Conservation (phyloP, 805 yeast species). For the Tanozyma kutaoensis region DNA sequence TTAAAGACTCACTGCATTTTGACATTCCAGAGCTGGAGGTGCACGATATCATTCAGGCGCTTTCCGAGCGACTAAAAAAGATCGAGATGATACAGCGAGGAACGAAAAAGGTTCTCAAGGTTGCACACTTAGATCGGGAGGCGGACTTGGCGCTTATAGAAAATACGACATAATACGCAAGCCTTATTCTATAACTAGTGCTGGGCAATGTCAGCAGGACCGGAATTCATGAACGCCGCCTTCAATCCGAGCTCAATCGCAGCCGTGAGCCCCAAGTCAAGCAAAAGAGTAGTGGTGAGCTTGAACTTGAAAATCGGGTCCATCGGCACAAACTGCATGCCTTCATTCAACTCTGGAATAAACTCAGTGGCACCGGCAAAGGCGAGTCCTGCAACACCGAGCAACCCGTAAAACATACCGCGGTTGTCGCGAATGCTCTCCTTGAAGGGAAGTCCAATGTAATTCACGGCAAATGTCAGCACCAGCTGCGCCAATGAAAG, state of each 20-base stretch:
- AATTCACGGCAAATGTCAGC: slow-evolving; percentile 94
- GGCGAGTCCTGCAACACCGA: slow-evolving; percentile 85
- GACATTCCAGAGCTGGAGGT: slow-evolving; percentile 19
- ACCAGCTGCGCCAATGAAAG: slow-evolving; percentile 93
- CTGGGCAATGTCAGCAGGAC: slow-evolving; percentile 81
- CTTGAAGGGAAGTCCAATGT: slow-evolving; percentile 94
- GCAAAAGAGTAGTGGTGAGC: slow-evolving; percentile 56
- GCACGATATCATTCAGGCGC: slow-evolving; percentile 11
- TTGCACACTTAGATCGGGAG: slow-evolving; percentile 12
- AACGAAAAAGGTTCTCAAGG: slow-evolving; percentile 12
- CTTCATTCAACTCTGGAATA: slow-evolving; percentile 86
- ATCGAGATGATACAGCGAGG: slow-evolving; percentile 11
- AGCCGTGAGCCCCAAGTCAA: slow-evolving; percentile 71
- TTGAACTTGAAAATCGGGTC: slow-evolving; percentile 54
- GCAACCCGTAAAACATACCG: slow-evolving; percentile 92
- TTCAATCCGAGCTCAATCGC: slow-evolving; percentile 72
- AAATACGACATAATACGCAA: not conserved
- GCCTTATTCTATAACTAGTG: slow-evolving; percentile 9
- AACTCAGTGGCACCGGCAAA: slow-evolving; percentile 89
- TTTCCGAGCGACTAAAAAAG: slow-evolving; percentile 9
- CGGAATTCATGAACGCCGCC: slow-evolving; percentile 75
- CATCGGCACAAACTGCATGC: slow-evolving; percentile 89
- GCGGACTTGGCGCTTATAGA: slow-evolving; percentile 11
- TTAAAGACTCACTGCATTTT: slow-evolving; percentile 18
- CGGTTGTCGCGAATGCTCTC: slow-evolving; percentile 81